A percentile compares a stretch with the other conserved stretches of the same genome.
These are phyloP conservation scores for Arxiozyma slooffiae DNA, from an alignment of 1,139 yeast species.

Conservation along the genomic window DNA sequence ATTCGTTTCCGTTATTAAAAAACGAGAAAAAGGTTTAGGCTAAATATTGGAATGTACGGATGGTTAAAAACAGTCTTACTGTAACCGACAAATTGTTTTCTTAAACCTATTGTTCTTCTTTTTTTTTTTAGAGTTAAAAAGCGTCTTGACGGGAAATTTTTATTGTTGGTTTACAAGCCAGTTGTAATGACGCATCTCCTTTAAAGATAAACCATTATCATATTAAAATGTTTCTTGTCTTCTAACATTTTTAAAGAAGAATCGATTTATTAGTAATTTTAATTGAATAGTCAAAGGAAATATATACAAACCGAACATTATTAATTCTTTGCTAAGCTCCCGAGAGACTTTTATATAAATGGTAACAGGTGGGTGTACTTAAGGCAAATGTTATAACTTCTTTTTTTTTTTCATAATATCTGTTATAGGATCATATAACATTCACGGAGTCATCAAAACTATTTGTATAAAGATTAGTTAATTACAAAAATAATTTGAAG, in stretches of 20 bases:
- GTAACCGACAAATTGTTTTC: too few relatives aligned
- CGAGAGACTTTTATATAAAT: too few relatives aligned
- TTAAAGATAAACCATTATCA: not conserved
- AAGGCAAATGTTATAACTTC: not conserved
- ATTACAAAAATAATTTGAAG: not conserved
- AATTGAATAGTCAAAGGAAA: too few relatives aligned
- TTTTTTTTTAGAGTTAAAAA: too few relatives aligned
- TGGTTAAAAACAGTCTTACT: not conserved
- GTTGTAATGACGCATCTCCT: not conserved
- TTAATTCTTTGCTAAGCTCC: too few relatives aligned
- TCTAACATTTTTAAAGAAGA: too few relatives aligned
- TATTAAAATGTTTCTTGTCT: not conserved
- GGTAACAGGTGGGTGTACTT: not conserved
- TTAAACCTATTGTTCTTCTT: not conserved
- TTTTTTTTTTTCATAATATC: too few relatives aligned
- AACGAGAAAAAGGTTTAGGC: not conserved
- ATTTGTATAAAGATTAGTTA: too few relatives aligned
- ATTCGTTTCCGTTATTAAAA: not conserved
- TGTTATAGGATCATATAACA: too few relatives aligned
- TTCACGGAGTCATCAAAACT: too few relatives aligned
- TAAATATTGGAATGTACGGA: not conserved
- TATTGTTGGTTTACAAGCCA: not conserved
- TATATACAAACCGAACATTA: too few relatives aligned
- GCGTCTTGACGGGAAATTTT: not conserved
- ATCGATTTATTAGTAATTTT: not conserved